These are phyloP conservation scores for Arabidopsis suecica DNA, from an alignment of 345 rosid species.

Conservation along the genomic window DNA sequence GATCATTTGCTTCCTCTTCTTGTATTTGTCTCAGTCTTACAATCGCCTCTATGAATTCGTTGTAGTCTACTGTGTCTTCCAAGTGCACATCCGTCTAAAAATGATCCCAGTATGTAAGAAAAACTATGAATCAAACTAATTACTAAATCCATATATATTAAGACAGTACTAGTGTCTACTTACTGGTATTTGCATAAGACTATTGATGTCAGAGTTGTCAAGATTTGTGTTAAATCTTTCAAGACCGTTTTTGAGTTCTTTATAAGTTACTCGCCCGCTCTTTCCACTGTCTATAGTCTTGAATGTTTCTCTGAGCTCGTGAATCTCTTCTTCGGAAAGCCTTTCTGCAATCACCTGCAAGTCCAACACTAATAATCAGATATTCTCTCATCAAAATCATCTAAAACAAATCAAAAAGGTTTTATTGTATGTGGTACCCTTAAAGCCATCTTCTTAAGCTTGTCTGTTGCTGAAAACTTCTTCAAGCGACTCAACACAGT, in stretches of 20 bases:
- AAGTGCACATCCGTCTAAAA: constrained; percentile 72
- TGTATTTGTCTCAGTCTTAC: constrained; percentile 62
- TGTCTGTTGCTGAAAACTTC: constrained; percentile 87
- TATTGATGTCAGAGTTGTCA: constrained; percentile 65
- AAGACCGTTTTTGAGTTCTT: constrained; percentile 80
- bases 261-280: constrained; percentile 72
- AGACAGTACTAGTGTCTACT: constrained; percentile 32
- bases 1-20: constrained; percentile 68
- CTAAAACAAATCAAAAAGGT: not conserved
- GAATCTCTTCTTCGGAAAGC: constrained; percentile 84
- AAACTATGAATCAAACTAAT: not conserved
- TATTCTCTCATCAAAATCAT: constrained; percentile 21
- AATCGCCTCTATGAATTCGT: constrained; percentile 76
- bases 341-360: constrained; percentile 71
- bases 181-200: constrained; percentile 74
- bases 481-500: constrained; percentile 69
- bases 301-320: constrained; percentile 70
- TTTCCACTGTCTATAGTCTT: constrained; percentile 73
- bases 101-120: constrained; percentile 21
- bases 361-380: constrained; percentile 19
- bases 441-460: constrained; percentile 84
- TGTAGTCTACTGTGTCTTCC: constrained; percentile 75
- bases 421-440: constrained; percentile 47
- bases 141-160: constrained; percentile 2
- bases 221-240: constrained; percentile 68